Conservation (phyloP, 768 basidiomycete genomes). For the Leccinum boreale region DNA sequence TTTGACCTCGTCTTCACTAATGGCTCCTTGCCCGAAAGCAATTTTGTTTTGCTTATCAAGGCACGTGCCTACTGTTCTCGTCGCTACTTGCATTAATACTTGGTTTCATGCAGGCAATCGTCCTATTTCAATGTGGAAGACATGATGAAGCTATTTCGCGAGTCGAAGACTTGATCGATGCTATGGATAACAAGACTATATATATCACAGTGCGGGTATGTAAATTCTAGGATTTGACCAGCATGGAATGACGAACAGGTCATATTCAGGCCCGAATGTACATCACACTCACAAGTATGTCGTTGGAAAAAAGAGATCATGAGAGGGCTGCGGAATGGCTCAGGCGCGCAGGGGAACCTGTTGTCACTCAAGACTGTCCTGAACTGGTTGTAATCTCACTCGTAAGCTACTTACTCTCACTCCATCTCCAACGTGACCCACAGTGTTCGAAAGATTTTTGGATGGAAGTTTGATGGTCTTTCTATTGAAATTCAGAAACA, state of each 20-base stretch:
- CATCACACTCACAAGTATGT: background rate
- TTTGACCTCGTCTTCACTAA: constrained; percentile 11
- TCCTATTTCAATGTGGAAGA: constrained; percentile 6
- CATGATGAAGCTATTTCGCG: background rate
- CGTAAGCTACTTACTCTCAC: background rate
- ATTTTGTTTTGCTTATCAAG: constrained; percentile 11
- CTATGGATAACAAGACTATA: background rate
- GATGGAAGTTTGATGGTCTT: constrained; percentile 11
- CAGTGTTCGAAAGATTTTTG: constrained; percentile 1
- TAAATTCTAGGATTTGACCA: background rate
- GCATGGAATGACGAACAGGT: background rate
- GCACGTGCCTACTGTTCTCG: background rate
- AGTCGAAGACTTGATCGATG: background rate
- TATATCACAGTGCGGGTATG: constrained; percentile 5
- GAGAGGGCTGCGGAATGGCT: background rate
- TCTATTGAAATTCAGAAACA: background rate
- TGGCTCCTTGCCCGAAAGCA: background rate
- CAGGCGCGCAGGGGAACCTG: too few species aligned
- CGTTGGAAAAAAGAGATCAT: background rate
- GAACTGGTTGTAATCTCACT: constrained; percentile 6
- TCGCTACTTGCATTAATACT: background rate
- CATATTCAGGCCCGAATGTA: constrained; percentile 5
- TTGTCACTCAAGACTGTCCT: background rate
- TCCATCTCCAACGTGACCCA: background rate
- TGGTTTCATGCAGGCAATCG: background rate